Evolutionary conservation across 1,284 basidiomycete species (phyloP).

Genomic region (Sporisorium iseilematis-ciliati): DNA sequence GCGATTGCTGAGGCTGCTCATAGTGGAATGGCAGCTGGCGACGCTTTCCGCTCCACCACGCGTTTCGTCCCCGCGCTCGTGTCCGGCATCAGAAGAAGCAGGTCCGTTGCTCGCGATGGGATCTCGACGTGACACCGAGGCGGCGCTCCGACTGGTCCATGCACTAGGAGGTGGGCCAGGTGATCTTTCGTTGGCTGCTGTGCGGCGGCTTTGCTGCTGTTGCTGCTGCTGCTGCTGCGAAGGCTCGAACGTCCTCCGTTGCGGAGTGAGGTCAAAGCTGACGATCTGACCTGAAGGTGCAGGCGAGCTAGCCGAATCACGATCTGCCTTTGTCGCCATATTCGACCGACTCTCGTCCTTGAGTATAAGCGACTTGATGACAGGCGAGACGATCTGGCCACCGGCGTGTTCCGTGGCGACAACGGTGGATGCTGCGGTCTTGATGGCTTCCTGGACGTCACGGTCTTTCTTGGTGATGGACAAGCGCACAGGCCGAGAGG

Average conservation of each 20-base stretch:
- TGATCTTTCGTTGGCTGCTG: conserved; percentile 9
- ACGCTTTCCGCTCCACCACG: conserved; percentile 24
- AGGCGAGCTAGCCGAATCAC: not conserved
- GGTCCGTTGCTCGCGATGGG: not conserved
- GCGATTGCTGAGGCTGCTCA: conserved; percentile 41
- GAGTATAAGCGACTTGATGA: not conserved
- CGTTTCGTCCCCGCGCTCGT: not conserved
- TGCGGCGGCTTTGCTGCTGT: conserved; percentile 4
- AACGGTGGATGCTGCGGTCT: conserved; percentile 9
- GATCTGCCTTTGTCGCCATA: not conserved
- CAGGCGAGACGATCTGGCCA: conserved; percentile 11
- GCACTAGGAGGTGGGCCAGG: conserved; percentile 21
- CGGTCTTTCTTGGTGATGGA: conserved; percentile 19
- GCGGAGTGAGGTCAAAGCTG: conserved; percentile 15
- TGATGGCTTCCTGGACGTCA: conserved; percentile 2
- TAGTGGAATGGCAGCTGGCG: conserved; percentile 27
- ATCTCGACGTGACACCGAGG: not conserved
- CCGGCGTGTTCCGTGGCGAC: conserved; percentile 6
- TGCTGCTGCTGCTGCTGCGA: not conserved
- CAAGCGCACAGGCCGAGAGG: conserved; percentile 8
- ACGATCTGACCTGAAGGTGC: conserved; percentile 3
- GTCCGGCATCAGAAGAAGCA: conserved; percentile 14
- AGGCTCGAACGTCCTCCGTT: not conserved
- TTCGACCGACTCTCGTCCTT: not conserved
- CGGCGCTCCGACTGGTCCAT: conserved; percentile 16